Evolutionary conservation across 352 stramenopile species (phyloP).

Genomic region (Pythium vanterpoolii): DNA sequence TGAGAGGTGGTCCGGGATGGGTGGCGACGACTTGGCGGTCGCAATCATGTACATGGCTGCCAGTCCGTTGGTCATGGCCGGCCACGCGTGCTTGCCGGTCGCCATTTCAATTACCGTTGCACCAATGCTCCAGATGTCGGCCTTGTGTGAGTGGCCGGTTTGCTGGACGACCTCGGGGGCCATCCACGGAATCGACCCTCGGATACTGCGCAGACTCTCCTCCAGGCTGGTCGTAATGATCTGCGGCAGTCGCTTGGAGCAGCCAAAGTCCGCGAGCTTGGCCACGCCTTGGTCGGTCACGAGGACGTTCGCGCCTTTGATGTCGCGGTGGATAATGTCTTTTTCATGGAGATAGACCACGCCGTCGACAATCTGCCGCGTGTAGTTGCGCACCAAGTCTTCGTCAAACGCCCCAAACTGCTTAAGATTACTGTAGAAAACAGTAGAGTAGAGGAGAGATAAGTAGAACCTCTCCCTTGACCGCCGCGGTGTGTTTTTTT

Average conservation of each 20-base stretch:
- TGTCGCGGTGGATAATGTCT: slow-evolving; percentile 92
- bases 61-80: slow-evolving; percentile 49
- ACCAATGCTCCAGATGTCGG: slow-evolving; percentile 81
- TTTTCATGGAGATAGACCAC: slow-evolving; percentile 92
- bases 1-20: slow-evolving; percentile 54
- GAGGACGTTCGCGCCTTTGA: slow-evolving; percentile 91
- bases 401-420: slow-evolving; percentile 94
- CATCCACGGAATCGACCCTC: slow-evolving; percentile 87
- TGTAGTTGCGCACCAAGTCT: slow-evolving; percentile 88
- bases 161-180: slow-evolving; percentile 74
- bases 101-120: slow-evolving; percentile 82
- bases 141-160: slow-evolving; percentile 69
- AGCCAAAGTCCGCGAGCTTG: slow-evolving; percentile 90
- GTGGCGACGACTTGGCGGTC: slow-evolving; percentile 44
- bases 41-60: slow-evolving; percentile 67
- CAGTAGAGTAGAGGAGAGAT: slow-evolving; percentile 6
- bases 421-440: slow-evolving; percentile 77
- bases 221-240: slow-evolving; percentile 80
- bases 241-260: slow-evolving; percentile 83
- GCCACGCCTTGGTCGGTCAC: slow-evolving; percentile 85
- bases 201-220: slow-evolving; percentile 76
- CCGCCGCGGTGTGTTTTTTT: neutral
- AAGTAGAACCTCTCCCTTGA: neutral
- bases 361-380: slow-evolving; percentile 88
- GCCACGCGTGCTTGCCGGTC: slow-evolving; percentile 71